Evolutionary conservation across 163 green algal genomes (phyloP).

Genomic region (Chlamydomonas reinhardtii): DNA sequence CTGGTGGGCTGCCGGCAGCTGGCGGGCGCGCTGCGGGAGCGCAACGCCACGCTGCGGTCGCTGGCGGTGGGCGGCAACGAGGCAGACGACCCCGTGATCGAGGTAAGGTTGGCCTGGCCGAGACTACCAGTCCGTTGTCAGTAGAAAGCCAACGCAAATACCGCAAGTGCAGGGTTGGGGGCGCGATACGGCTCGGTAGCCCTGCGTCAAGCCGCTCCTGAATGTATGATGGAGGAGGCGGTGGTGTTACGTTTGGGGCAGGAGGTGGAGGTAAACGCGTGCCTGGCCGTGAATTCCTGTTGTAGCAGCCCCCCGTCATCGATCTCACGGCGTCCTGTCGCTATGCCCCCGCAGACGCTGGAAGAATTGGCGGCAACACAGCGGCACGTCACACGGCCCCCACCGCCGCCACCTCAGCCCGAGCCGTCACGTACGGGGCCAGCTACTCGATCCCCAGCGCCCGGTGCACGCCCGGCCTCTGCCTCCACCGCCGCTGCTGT

Average conservation of each 20-base stretch:
- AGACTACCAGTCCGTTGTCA: no score
- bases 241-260: neutral
- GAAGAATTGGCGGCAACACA: constrained; percentile 17
- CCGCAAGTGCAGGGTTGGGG: no score
- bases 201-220: no score
- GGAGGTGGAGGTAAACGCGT: no score
- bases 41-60: constrained; percentile 13
- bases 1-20: constrained; percentile 42
- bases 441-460: no score
- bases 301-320: neutral
- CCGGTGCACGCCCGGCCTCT: no score
- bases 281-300: no score
- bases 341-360: neutral
- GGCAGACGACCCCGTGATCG: constrained; percentile 52
- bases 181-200: no score
- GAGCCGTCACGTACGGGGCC: neutral
- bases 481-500: no score
- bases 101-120: constrained; percentile 28
- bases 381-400: neutral
- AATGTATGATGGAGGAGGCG: no score
- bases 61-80: constrained; percentile 50
- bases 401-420: neutral
- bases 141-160: no score
- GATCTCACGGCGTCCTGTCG: no score
- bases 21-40: constrained; percentile 25